Evolutionary conservation across 345 rosid genomes (phyloP).

Genomic region (Aquilaria malaccensis): DNA sequence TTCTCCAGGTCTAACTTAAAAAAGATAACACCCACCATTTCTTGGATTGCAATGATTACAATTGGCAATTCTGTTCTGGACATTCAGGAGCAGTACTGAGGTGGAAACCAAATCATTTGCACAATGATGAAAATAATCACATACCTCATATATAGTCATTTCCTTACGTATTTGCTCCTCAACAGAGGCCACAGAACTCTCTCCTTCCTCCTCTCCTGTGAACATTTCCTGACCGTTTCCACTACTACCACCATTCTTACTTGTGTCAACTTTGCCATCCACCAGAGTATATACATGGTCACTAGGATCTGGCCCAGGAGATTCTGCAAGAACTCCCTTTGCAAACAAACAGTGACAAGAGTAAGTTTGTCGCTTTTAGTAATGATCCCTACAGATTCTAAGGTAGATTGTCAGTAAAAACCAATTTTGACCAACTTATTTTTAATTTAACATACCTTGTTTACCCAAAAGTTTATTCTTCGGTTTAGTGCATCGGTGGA

Average conservation of each 20-base stretch:
- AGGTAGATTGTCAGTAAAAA: not conserved
- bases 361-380: not conserved
- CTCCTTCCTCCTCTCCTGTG: constrained; percentile 77
- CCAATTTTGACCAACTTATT: constrained; percentile 1
- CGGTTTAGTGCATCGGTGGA: constrained; percentile 68
- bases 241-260: constrained; percentile 40
- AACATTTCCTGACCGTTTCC: constrained; percentile 52
- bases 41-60: too few relatives aligned
- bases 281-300: constrained; percentile 52
- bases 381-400: constrained; percentile 1
- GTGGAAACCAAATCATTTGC: too few relatives aligned
- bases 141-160: constrained; percentile 87
- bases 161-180: constrained; percentile 89
- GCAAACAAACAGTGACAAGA: constrained; percentile 11
- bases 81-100: too few relatives aligned
- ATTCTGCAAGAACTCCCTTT: constrained; percentile 83
- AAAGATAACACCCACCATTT: too few relatives aligned
- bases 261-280: constrained; percentile 54
- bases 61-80: too few relatives aligned
- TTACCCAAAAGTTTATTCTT: constrained; percentile 79
- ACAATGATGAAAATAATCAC: constrained; percentile 11
- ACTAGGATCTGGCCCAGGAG: constrained; percentile 39
- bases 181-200: constrained; percentile 64
- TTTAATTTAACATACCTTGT: constrained; percentile 49
- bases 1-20: too few relatives aligned